These are phyloP conservation scores for Colletotrichum sp. DNA, from an alignment of 2,329 filamentous ascomycete species.

Conservation along the genomic window DNA sequence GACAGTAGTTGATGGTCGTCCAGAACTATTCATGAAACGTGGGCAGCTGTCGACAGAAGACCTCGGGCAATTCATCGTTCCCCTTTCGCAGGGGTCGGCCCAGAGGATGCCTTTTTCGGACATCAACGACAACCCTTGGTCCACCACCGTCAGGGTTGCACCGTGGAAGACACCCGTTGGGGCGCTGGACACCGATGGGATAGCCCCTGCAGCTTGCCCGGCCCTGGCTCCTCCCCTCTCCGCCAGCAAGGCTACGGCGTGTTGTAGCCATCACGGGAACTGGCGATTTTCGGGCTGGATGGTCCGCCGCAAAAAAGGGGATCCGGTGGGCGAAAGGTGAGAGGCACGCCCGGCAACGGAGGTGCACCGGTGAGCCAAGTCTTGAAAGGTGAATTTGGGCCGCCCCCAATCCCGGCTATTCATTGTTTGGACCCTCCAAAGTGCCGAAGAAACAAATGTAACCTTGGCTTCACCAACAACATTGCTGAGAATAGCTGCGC, in stretches of 20 bases:
- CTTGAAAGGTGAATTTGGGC: neutral
- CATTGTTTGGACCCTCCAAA: neutral
- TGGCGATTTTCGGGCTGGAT: neutral
- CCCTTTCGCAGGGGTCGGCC: neutral
- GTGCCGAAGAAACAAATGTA: conserved; percentile 10
- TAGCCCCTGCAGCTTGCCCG: neutral
- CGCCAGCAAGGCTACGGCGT: neutral
- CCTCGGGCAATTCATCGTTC: neutral
- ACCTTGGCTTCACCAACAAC: neutral
- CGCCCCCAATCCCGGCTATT: neutral
- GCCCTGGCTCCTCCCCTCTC: neutral
- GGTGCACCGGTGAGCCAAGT: neutral
- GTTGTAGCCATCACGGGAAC: neutral
- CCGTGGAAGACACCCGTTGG: conserved; percentile 1
- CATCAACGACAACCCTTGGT: neutral
- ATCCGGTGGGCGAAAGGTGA: neutral
- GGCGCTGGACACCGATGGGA: neutral
- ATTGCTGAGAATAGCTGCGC: neutral
- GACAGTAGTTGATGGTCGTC: neutral
- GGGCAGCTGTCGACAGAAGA: neutral
- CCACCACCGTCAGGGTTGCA: conserved; percentile 17
- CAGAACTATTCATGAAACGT: neutral
- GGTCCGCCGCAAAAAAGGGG: neutral
- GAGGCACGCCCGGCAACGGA: neutral
- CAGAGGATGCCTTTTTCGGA: neutral